Evolutionary conservation across 805 yeast genomes (phyloP), one percentile per base, ranked within the genome.

Genomic region (Blastobotrys americana): DNA sequence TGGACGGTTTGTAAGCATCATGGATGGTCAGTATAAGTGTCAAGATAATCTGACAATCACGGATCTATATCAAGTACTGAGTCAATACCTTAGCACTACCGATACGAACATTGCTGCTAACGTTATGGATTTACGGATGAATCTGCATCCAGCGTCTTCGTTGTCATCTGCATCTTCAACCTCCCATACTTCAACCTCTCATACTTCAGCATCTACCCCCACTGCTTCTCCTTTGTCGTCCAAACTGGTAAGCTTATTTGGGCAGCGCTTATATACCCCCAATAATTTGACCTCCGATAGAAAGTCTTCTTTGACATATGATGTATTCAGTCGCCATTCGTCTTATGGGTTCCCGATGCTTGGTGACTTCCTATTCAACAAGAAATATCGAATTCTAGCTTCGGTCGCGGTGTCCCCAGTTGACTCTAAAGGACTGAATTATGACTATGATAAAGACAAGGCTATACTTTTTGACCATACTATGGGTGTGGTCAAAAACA

Each of bases 41-140:
- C 51, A 52, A 38, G 25, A 43, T 5, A 52, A 51, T 40, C 41
- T 43, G 17, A 55, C 53, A 3, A 36, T 59, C 16, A 34, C 21
- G 3, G n/a, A 38, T 15, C 35, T 60, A 6, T 33, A 48, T 13
- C 10, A 40, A 0, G 51, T 56, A 0, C 36, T 79, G 1, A 44
- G 61, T 23, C 39, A 39, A 0, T 77, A 67, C 52, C 48, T 76
- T 2, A 33, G 31, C 0, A 57, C 47, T 3, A 73, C 80, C 1
- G 70, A 77, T 45, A 72, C 73, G 13, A 67, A 69, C 41, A 50
- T 77, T 19, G 66, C 68, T 4, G 77, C 73, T 1, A 69, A 74
- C 52, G 19, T 49, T 9, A 34, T 55, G 4, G 41, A 72, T 19
- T 16, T 79, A 10, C 59, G 66, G 10, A 33, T 79, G 8, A 68